Base-by-base conservation (phyloP, 352 stramenopile genomes). In the Elongisporangium undulatum region DNA sequence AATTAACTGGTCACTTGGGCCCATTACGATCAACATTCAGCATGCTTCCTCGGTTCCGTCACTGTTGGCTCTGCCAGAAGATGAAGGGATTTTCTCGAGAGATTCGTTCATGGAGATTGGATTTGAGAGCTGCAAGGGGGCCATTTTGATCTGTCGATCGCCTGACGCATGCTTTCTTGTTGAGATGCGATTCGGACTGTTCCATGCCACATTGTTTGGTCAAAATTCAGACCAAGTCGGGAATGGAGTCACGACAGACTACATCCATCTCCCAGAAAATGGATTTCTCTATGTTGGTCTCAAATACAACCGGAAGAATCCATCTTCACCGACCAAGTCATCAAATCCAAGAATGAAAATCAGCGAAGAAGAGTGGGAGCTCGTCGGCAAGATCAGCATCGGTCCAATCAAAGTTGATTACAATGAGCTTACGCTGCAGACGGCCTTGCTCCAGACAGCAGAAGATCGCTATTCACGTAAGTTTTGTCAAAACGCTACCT, bases 241-340 rank as follows among this genome's bases (percentile, higher is more conserved):
- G 60, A 89, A 83, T 41, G 75, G 68, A 59, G 75, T 90, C 39
- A 72, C 72, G 23, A 85, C 68, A 45, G 76, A 87, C 49, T 89
- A 88, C 64, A 93, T 91, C 29, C 72, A 70, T 16, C 73, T 85
- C 23, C 69, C 66, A 0, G 69, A 73, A 56, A 82, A 93, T 53
- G 81, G 83, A 10, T 93, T 86, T 51, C 64, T 91, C 15, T 93
- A 91, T 59, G 21, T 89, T 45, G 83, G 83, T 4, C 50, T 91
- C 39, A 88, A 79, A 52, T 91, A 90, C 63, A 80, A 79, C 24
- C 66, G 64, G 49, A 70, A 65, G 23, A 51, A 62, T 22, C 49
- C 58, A 9, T 63, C 64, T 38, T 52, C 56, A 3, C 45, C 56
- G 24, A 38, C 51, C 51, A 63, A 60, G 5, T 50, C 53, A 53